Evolutionary conservation across 2,329 filamentous ascomycete genomes (phyloP).

Genomic region (Colletotrichum costaricense): DNA sequence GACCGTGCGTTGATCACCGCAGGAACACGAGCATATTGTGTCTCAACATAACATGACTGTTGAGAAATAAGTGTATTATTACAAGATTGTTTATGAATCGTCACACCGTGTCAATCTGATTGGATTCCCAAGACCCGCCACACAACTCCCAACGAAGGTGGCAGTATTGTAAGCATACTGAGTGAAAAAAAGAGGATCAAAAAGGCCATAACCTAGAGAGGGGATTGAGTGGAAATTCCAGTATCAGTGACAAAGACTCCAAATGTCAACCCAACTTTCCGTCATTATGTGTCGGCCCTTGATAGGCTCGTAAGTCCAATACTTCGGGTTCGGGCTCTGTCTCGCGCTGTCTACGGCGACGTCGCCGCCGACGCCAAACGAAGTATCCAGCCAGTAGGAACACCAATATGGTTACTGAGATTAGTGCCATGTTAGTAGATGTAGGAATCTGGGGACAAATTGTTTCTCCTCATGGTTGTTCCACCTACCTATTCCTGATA

Average conservation of each 20-base stretch:
- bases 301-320: neutral
- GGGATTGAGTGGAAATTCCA: neutral
- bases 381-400: neutral
- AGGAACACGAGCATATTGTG: neutral
- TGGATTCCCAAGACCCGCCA: neutral
- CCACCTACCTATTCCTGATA: neutral
- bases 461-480: neutral
- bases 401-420: neutral
- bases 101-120: neutral
- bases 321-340: neutral
- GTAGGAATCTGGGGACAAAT: neutral
- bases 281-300: neutral
- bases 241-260: neutral
- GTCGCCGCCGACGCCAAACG: neutral
- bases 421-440: neutral
- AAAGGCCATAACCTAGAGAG: too few relatives aligned
- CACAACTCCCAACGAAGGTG: neutral
- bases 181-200: neutral
- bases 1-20: neutral
- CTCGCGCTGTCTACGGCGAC: neutral
- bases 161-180: neutral
- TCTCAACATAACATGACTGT: neutral
- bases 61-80: too few relatives aligned
- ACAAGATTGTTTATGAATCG: neutral
- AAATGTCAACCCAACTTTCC: neutral